Evolutionary conservation across 371 early-diverging fungal species (phyloP), one percentile per base, ranked within the genome.

Genomic region (Coemansia sp.): DNA sequence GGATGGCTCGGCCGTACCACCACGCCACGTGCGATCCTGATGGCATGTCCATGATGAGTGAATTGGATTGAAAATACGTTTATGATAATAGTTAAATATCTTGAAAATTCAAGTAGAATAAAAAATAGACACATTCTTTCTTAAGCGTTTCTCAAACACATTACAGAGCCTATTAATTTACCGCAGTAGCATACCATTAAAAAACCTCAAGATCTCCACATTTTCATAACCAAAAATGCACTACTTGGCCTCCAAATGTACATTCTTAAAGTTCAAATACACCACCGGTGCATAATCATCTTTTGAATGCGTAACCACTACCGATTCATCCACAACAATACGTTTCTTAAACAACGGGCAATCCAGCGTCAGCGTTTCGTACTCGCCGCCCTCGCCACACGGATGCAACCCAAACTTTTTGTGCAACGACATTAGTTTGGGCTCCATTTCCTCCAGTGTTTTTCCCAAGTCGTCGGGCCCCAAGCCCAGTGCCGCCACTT

Each of bases 361-460:
- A 78, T 99, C 99, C 39, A 99, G 69, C 0, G 96, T 95, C 52
- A 99, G 85, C 10, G 97, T 94, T 79, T 99, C 99, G 77, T 92
- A 99, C 82, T 99, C 99, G 22, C 99, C 99, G 51, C 99, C 99
- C 82, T 99, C 99, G 47, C 99, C 99, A 79, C 99, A 98, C 7
- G 94, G 85, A 80, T 99, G 95, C 22, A 91, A 77, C 29, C 91
- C 95, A 72, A 88, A 95, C 67, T 86, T 86, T 27, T 86, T 83
- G 68, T 90, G 84, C 82, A 96, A 82, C 22, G 77, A 77, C 66
- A 87, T 78, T 7, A 96, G 82, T 45, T 83, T 79, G 10, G 90
- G 88, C 39, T 85, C 84, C 87, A 98, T 90, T 64, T 92, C 84
- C 7, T 66, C 82, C 45, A 99, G 85, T 7, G 91, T 80, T 66